Conservation (phyloP, 202 grass and related monocot species). For the Setaria italica region DNA sequence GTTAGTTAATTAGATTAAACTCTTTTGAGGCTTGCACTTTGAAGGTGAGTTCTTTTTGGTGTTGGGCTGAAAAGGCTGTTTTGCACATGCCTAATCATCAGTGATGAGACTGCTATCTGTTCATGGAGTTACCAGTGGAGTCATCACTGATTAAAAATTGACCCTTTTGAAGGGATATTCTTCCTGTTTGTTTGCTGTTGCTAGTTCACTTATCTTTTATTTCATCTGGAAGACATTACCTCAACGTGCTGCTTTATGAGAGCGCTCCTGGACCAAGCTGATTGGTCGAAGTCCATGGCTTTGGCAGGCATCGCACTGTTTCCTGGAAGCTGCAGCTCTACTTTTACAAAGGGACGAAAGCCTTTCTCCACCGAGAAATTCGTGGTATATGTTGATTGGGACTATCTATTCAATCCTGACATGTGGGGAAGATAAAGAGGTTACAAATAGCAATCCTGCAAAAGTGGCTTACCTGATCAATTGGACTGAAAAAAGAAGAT, state of each 20-base stretch:
- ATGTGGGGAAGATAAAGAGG: neutral
- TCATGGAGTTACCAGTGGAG: slow-evolving; percentile 4
- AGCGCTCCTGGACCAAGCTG: slow-evolving; percentile 7
- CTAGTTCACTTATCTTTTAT: slow-evolving; percentile 5
- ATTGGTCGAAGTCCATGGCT: neutral
- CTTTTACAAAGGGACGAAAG: neutral
- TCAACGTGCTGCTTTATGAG: neutral
- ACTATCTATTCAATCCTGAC: neutral
- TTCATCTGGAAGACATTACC: neutral
- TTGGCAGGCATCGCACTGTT: neutral
- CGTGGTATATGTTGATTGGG: neutral
- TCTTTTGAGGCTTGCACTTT: slow-evolving; percentile 37
- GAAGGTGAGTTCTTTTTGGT: neutral
- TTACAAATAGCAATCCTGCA: neutral
- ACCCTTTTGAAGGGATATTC: slow-evolving; percentile 6
- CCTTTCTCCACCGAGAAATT: neutral
- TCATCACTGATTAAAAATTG: slow-evolving; percentile 32
- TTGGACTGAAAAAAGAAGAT: slow-evolving; percentile 16
- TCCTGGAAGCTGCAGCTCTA: neutral
- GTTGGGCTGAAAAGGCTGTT: neutral
- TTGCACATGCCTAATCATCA: neutral
- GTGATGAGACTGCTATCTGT: slow-evolving; percentile 1
- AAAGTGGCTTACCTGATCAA: neutral
- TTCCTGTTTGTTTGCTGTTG: slow-evolving; percentile 10
- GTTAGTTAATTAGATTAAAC: slow-evolving; percentile 13